Percentiles rank a stretch among this genome's conserved stretches.
Evolutionary conservation across 441 rosid genomes (phyloP).

Genomic region (Aquilaria agallochum): DNA sequence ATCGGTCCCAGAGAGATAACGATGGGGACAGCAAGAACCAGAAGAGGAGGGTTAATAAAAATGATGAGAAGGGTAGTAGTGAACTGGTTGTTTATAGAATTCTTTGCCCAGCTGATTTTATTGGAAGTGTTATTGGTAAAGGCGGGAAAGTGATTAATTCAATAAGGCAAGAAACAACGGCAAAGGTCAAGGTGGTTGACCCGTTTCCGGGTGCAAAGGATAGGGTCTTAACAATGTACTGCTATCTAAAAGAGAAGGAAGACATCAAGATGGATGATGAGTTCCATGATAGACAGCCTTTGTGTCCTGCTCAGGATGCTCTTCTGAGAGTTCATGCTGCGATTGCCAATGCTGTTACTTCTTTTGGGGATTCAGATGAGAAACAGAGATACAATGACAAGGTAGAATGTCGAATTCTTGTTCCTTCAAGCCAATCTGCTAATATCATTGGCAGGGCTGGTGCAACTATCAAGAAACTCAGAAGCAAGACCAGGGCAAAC

Average conservation of each 20-base stretch:
- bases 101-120: constrained; percentile 81
- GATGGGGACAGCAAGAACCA: constrained; percentile 48
- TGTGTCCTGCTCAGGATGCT: constrained; percentile 92
- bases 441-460: constrained; percentile 92
- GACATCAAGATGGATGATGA: constrained; percentile 65
- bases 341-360: constrained; percentile 56
- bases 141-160: constrained; percentile 87
- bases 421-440: constrained; percentile 93
- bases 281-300: constrained; percentile 39
- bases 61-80: constrained; percentile 38
- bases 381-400: constrained; percentile 41
- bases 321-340: constrained; percentile 75
- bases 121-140: constrained; percentile 97
- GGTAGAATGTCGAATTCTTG: constrained; percentile 82
- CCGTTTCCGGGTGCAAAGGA: constrained; percentile 75
- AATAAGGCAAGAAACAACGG: constrained; percentile 87
- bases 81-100: constrained; percentile 81
- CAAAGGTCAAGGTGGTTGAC: constrained; percentile 89
- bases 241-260: constrained; percentile 66
- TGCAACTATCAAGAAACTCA: constrained; percentile 65
- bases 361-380: constrained; percentile 46
- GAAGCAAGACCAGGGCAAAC: constrained; percentile 62
- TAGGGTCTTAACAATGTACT: constrained; percentile 74
- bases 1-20: constrained; percentile 42
- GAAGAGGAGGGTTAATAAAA: constrained; percentile 64